Base-by-base conservation (phyloP, 805 yeast species). In the Yamadazyma scolyti region DNA sequence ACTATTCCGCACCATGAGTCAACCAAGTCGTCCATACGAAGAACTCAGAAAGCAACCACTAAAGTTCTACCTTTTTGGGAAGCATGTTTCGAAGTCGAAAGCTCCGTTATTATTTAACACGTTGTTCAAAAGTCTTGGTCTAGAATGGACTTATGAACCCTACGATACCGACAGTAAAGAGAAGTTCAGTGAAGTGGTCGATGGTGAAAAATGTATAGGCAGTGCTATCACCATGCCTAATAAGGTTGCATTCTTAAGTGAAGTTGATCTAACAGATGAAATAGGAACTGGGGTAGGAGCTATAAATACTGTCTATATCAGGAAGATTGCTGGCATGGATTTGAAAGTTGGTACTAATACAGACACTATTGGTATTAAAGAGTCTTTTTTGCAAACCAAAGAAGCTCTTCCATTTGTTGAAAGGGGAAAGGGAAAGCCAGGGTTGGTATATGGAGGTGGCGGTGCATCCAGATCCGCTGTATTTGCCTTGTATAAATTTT, bases 391-490 rank as follows among this genome's bases (percentile, higher is more conserved):
- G 15, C 37, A 25, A 30, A 31, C 36, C 8, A 28, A 24, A 16
- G 20, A 31, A 27, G 29, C 46, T 6, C 6, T 13, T 8, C 18
- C 19, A 9, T 13, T 25, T 13, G 34, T 30, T 4, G 31, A 25
- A 36, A 29, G 22, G 12, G 19, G 14, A 33, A 37, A 36, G 9
- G 37, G 37, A 5, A 36, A 28, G n/a, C 50, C 57, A 1, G 61
- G 61, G 6, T 37, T 57, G 36, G 60, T 57, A 1, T 57, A 55
- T 31, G 61, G 63, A 5, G 61, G 61, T 5, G 63, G 63, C 9
- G 63, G 63, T 8, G 61, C 63, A 9, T 52, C 57, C 24, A 42
- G 61, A 18, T 52, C 58, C 6, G 61, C 61, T 2, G 52, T 56
- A 5, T 56, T 47, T 27, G 56, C 61, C 3, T 46, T 57, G 27